Evolutionary conservation across 768 basidiomycete genomes (phyloP), one percentile per base, ranked within the genome.

Genomic region (Tricholoma saponaceum): DNA sequence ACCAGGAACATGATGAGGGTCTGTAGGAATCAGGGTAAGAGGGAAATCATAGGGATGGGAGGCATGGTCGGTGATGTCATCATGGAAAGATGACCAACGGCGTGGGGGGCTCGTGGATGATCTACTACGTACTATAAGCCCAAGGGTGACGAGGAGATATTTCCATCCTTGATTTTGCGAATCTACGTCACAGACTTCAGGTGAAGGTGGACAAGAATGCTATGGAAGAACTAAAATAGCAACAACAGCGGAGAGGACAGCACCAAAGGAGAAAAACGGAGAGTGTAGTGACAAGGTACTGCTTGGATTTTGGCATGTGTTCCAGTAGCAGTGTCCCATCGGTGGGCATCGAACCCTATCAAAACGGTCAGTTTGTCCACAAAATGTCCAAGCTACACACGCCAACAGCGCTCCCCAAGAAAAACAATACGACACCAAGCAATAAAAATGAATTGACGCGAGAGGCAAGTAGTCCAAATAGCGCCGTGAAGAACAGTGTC

Each of bases 211-310:
- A 63, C 90, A 92, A 0, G 90, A 90, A 62, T 83, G 79, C 14
- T 78, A 74, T 1, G 97, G 97, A 33, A 99, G 82, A 53, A 95
- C 79, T 50, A 88, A 54, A 32, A 95, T 81, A 35, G 86, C 92
- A 33, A 95, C 83, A 9, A 93, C 67, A 0, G 95, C 92, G 1
- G 93, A 78, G 4, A 97, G 69, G 43, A 98, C 92, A 0, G 95
- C 87, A 47, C 96, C 96, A 37, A 97, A 72, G 5, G 93, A 95
- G 78, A 98, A 98, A 77, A 98, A 98, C 83, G 4, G 93, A 94
- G 22, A 97, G 81, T 0, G 88, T 89, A 0, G 93, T 96, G 54
- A 98, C 87, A 28, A 98, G 83, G 68, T 96, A 94, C 65, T 94
- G 86, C 61, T 95, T 93, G n/a, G 83, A 83, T 61, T 87, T 85